phyloP scores from a whole-genome alignment of 139 green algal species.

The Protoeuglena noctilucae region DNA sequence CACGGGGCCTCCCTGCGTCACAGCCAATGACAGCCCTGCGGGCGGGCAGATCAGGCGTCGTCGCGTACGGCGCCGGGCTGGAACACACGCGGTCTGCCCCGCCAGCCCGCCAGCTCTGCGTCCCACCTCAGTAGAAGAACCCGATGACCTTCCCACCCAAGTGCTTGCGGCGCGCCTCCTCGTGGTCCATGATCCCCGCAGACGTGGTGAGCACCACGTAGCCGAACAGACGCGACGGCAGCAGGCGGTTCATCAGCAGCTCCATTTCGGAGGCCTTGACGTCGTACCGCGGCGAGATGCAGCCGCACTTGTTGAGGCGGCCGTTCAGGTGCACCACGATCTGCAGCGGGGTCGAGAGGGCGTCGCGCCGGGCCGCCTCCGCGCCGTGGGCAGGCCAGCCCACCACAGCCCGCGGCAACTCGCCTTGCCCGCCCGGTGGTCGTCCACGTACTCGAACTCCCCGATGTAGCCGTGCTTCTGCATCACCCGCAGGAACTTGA shows the following conservation, averaged over 20 bases:
- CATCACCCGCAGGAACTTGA: constrained; percentile 99
- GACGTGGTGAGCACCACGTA: constrained; percentile 94
- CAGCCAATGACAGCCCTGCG: no score
- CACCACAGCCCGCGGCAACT: no score
- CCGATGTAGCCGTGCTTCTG: constrained; percentile 93
- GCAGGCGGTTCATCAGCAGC: constrained; percentile 82
- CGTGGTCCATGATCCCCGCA: constrained; percentile 96
- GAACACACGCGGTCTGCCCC: no score
- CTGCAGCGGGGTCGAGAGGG: no score
- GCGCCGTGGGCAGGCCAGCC: no score
- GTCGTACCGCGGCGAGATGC: constrained; percentile 94
- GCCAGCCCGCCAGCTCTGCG: no score
- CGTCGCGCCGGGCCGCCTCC: no score
- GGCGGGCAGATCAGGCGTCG: no score
- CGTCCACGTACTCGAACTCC: constrained; percentile 96
- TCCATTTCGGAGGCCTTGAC: constrained; percentile 59
- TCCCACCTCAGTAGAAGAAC: background rate
- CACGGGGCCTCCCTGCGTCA: no score
- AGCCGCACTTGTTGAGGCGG: constrained; percentile 97
- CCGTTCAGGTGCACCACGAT: constrained; percentile 99
- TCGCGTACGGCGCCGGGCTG: no score
- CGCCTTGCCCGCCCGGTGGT: constrained; percentile 94
- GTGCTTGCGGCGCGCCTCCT: constrained; percentile 92
- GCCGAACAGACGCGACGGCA: constrained; percentile 96
- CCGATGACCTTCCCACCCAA: constrained; percentile 35